These are phyloP conservation scores for Talaromyces sp. DNA, from an alignment of 2,329 filamentous ascomycete species.

Conservation along the genomic window DNA sequence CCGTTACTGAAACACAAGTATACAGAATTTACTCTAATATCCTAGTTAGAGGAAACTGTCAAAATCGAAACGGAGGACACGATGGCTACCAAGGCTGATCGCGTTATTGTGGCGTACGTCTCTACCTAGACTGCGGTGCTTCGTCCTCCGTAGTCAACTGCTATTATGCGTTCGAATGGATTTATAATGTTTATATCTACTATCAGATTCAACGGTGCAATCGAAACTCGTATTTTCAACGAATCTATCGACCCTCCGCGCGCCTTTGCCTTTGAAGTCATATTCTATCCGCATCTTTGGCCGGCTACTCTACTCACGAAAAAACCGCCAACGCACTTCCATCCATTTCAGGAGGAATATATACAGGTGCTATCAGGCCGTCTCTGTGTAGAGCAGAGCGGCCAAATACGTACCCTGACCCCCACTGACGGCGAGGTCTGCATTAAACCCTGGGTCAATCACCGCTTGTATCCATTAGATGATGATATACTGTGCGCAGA, in stretches of 20 bases:
- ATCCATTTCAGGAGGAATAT: constrained; percentile 34
- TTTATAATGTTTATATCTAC: not conserved
- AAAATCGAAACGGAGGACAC: not conserved
- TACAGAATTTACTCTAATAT: not conserved
- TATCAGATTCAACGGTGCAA: constrained; percentile 11
- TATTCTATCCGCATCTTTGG: constrained; percentile 14
- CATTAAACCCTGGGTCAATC: constrained; percentile 23
- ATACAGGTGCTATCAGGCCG: constrained; percentile 30
- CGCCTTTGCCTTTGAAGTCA: constrained; percentile 19
- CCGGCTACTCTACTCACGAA: constrained; percentile 20
- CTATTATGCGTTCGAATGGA: not conserved
- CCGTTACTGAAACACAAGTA: not conserved
- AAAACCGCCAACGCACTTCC: constrained; percentile 34
- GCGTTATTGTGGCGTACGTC: constrained; percentile 1
- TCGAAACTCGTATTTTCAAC: not conserved
- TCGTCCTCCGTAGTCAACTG: not conserved
- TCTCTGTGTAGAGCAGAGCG: constrained; percentile 29
- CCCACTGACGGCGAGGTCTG: constrained; percentile 31
- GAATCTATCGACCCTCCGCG: not conserved
- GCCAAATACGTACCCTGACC: constrained; percentile 22
- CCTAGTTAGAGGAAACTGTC: not conserved
- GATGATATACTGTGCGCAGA: constrained; percentile 17
- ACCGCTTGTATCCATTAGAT: constrained; percentile 25
- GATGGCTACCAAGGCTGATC: not conserved
- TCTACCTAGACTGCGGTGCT: not conserved